Base-by-base conservation (phyloP, 1,139 yeast species). In the Sugiyamaella grinbergsii region DNA sequence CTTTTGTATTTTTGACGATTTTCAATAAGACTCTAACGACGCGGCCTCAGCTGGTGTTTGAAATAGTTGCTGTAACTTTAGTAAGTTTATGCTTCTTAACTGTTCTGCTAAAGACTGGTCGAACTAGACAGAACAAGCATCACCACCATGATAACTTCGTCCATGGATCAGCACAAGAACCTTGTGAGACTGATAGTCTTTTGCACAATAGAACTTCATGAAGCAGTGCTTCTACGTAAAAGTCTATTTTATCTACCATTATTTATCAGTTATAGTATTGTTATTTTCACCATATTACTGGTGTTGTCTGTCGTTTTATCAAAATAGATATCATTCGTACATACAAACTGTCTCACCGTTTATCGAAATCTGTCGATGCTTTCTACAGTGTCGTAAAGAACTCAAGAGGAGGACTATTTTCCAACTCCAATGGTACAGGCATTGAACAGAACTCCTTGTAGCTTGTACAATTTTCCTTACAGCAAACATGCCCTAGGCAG, bases 11-110 rank as follows among this genome's bases (percentile, higher is more conserved):
- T 47, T 55, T 64, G 28, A 41, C 55, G n/a, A 45, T 69, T 13
- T 69, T 63, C 54, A 60, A 59, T 13, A 41, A 44, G 29, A 63
- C 71, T 2, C 63, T 64, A 4, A 58, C 54, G 2, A 43, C 54
- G 23, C 55, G 58, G 2, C 71, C 72, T 1, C 59, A 58, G 44
- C 46, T 61, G 11, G 64, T 62, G 5, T 61, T 66, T 45, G 58
- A 61, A 37, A 29, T 60, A 20, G 61, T 58, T 7, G 48, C 58
- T 3, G 49, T 46, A 8, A 31, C 58, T 15, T 54, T 59, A 16
- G 39, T 54, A 11, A 13, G 41, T 22, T 18, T 45, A 7, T n/a
- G 43, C 16, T 31, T 37, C 11, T 15, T 45, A 4, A 37, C 49
- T n/a, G 11, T 45, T 5, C 13, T 43, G 13, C 37, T 41, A 7